These are phyloP conservation scores for Aspergillus luchuensis DNA, from an alignment of 2,329 filamentous ascomycete genomes.

Conservation along the genomic window DNA sequence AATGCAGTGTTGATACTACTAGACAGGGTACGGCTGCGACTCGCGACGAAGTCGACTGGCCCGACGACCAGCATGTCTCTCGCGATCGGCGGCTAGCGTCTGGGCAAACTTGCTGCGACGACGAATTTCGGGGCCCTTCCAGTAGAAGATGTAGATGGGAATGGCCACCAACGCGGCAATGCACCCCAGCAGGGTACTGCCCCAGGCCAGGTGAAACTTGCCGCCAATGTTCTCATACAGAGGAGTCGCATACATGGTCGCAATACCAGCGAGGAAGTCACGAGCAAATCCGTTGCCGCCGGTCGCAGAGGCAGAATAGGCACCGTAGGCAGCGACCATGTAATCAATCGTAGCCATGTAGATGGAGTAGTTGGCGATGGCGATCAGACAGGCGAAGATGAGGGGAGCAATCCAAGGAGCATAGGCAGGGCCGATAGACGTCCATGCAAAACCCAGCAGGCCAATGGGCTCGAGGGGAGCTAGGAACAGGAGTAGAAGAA, in stretches of 20 bases:
- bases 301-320: conserved; percentile 66
- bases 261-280: conserved; percentile 66
- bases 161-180: conserved; percentile 64
- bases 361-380: conserved; percentile 64
- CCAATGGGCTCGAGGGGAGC: conserved; percentile 63
- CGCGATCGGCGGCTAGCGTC: conserved; percentile 24
- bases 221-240: conserved; percentile 55
- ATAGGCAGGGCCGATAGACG: conserved; percentile 53
- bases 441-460: conserved; percentile 65
- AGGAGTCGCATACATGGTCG: conserved; percentile 62
- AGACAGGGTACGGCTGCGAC: conserved; percentile 9
- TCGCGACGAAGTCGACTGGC: conserved; percentile 12
- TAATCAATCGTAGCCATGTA: conserved; percentile 71
- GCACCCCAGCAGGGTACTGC: conserved; percentile 64
- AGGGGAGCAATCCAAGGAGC: conserved; percentile 65
- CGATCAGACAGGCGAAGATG: conserved; percentile 61
- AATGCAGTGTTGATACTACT: no score
- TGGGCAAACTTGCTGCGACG: conserved; percentile 54
- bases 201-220: conserved; percentile 60
- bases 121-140: conserved; percentile 63
- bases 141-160: conserved; percentile 70
- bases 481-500: conserved; percentile 63
- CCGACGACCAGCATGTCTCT: conserved; percentile 14
- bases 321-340: conserved; percentile 68
- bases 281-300: conserved; percentile 68